Evolutionary conservation across 441 rosid genomes (phyloP).

Genomic region (Populus hybrid): DNA sequence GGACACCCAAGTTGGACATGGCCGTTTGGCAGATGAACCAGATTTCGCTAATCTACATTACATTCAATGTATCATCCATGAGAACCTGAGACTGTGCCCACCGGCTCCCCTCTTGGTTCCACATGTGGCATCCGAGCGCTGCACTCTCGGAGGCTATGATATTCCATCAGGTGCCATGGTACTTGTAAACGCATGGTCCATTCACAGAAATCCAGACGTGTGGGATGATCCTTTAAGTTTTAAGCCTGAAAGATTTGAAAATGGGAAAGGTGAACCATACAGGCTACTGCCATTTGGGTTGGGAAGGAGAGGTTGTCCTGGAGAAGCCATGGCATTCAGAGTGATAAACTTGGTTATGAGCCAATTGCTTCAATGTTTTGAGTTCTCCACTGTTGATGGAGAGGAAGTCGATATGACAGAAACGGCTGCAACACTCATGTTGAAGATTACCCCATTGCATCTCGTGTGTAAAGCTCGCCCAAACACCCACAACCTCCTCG

Average conservation of each 20-base stretch:
- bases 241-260: slow-evolving; percentile 47
- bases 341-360: slow-evolving; percentile 33
- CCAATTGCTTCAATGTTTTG: slow-evolving; percentile 48
- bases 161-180: slow-evolving; percentile 34
- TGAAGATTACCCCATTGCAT: slow-evolving; percentile 32
- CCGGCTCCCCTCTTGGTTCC: slow-evolving; percentile 42
- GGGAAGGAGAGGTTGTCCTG: slow-evolving; percentile 24
- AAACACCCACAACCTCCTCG: background rate
- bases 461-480: slow-evolving; percentile 37
- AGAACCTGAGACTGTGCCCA: slow-evolving; percentile 44
- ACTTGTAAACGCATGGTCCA: slow-evolving; percentile 40
- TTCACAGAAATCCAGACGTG: slow-evolving; percentile 38
- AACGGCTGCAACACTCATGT: slow-evolving; percentile 37
- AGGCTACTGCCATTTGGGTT: slow-evolving; percentile 38
- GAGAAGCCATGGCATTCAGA: slow-evolving; percentile 7
- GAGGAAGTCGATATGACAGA: slow-evolving; percentile 43
- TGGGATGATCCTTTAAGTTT: slow-evolving; percentile 44
- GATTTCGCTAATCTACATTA: slow-evolving; percentile 40
- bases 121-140: slow-evolving; percentile 38
- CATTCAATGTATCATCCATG: slow-evolving; percentile 40
- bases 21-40: slow-evolving; percentile 34
- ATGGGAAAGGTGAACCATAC: slow-evolving; percentile 1
- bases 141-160: slow-evolving; percentile 36
- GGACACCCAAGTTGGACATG: slow-evolving; percentile 23
- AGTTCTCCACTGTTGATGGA: slow-evolving; percentile 35